phyloP scores from a whole-genome alignment of 2,329 filamentous ascomycete genomes.

The Xylogone sp. region DNA sequence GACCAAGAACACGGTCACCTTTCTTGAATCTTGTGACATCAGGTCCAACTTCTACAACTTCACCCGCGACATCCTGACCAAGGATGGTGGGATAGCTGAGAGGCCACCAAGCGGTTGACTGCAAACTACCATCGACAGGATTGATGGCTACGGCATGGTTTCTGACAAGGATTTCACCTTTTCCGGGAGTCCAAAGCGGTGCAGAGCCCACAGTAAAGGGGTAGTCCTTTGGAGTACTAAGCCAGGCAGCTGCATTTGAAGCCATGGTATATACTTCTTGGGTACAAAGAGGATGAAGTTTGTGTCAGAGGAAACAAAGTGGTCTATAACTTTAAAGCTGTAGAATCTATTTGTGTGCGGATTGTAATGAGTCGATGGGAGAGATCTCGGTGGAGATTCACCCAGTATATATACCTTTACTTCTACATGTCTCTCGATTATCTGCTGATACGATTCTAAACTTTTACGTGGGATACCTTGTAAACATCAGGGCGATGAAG shows the following conservation, averaged over 20 bases:
- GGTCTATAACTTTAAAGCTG: no score
- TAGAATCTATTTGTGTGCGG: no score
- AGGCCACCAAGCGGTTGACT: conserved; percentile 18
- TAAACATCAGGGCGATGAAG: no score
- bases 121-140: conserved; percentile 28
- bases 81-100: conserved; percentile 34
- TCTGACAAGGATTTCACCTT: conserved; percentile 25
- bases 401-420: no score
- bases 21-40: conserved; percentile 41
- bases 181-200: conserved; percentile 30
- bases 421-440: no score
- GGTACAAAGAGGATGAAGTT: no score
- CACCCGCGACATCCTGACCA: conserved; percentile 50
- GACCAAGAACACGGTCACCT: conserved; percentile 45
- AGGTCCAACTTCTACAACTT: conserved; percentile 46
- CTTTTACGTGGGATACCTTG: no score
- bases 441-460: no score
- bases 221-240: conserved; percentile 22
- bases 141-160: conserved; percentile 31
- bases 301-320: no score
- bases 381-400: no score
- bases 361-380: no score
- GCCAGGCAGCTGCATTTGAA: conserved; percentile 16
- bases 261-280: conserved; percentile 9
- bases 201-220: conserved; percentile 31